These are phyloP conservation scores for Adenanthera pavonina DNA, from an alignment of 306 rosid species.

Conservation along the genomic window DNA sequence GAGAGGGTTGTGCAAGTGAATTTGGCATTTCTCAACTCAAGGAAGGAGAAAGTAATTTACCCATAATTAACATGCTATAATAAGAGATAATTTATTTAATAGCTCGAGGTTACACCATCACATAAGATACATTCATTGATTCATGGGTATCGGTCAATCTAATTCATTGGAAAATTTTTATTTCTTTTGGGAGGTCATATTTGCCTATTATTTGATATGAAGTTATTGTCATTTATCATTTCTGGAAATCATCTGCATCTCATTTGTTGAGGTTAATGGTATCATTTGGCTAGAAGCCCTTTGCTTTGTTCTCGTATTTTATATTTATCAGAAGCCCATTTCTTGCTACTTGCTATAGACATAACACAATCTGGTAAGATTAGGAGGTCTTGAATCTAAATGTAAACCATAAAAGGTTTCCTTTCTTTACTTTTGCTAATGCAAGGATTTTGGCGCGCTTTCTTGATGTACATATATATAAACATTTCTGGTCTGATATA, in stretches of 20 bases:
- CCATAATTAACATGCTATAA: background rate
- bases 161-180: background rate
- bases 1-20: background rate
- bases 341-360: background rate
- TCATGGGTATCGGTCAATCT: background rate
- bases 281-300: constrained; percentile 1
- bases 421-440: background rate
- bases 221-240: background rate
- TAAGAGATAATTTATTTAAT: background rate
- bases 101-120: background rate
- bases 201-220: background rate
- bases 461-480: constrained; percentile 11
- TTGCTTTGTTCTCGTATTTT: background rate
- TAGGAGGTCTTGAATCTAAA: background rate
- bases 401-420: background rate
- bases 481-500: constrained; percentile 4
- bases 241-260: background rate
- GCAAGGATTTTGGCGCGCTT: background rate
- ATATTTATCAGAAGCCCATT: background rate
- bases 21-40: background rate
- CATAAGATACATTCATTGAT: background rate
- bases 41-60: background rate
- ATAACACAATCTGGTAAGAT: background rate
- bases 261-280: background rate
- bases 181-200: background rate